Percentiles rank a stretch among this genome's conserved stretches.
These are phyloP conservation scores for Pythium graminicola DNA, from an alignment of 352 stramenopile genomes.

Conservation along the genomic window DNA sequence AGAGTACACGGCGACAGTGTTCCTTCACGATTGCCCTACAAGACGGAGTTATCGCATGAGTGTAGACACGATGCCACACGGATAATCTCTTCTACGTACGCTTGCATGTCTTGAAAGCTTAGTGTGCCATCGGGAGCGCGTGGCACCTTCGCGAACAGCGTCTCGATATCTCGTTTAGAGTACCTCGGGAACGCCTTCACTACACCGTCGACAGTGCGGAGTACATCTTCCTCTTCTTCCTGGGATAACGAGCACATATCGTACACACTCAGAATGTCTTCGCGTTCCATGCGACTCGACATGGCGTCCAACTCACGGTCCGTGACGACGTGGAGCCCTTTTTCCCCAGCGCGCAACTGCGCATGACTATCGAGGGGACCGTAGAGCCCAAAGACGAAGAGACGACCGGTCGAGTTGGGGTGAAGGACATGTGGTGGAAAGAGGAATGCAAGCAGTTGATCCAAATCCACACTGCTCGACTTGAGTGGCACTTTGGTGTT, in stretches of 20 bases:
- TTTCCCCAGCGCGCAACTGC: constrained; percentile 50
- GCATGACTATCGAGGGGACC: constrained; percentile 57
- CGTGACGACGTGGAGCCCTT: constrained; percentile 57
- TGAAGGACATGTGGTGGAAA: constrained; percentile 75
- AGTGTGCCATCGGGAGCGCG: constrained; percentile 35
- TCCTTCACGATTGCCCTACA: constrained; percentile 46
- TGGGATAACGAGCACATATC: constrained; percentile 52
- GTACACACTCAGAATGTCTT: constrained; percentile 78
- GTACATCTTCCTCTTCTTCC: constrained; percentile 67
- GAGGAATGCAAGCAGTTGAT: constrained; percentile 63
- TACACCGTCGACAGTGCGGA: constrained; percentile 57
- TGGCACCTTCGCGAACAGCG: constrained; percentile 45
- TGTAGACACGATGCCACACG: not conserved
- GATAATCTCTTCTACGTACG: constrained; percentile 30
- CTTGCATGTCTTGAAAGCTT: constrained; percentile 83
- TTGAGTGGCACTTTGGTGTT: not conserved
- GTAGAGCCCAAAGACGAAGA: constrained; percentile 81
- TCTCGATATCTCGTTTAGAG: constrained; percentile 46
- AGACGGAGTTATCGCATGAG: not conserved
- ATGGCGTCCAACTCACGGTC: constrained; percentile 74
- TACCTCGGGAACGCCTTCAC: constrained; percentile 67
- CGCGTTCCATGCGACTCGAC: constrained; percentile 65
- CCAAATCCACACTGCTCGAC: constrained; percentile 33
- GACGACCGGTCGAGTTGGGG: constrained; percentile 59
- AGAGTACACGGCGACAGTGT: constrained; percentile 51